Evolutionary conservation across 345 rosid genomes (phyloP).

Genomic region (Euphorbia pulcherrima): DNA sequence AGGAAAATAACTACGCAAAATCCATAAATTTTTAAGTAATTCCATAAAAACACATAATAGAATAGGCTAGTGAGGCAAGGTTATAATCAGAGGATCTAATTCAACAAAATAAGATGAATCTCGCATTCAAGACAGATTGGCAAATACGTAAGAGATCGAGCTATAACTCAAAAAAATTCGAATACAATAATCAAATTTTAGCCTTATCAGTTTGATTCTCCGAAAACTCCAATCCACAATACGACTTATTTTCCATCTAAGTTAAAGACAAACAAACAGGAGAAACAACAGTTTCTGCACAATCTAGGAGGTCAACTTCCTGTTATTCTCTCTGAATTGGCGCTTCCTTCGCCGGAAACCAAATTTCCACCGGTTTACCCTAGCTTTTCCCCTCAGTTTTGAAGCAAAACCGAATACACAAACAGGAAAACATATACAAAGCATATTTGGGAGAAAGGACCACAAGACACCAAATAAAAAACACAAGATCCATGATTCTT

Average conservation of each 20-base stretch:
- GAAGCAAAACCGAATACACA: no score
- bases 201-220: neutral
- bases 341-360: slow-evolving; percentile 1
- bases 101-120: neutral
- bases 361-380: neutral
- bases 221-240: neutral
- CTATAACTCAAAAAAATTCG: neutral
- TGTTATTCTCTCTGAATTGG: neutral
- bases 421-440: neutral
- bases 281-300: neutral
- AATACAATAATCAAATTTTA: neutral
- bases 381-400: no score
- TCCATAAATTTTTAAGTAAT: neutral
- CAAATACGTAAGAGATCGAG: neutral
- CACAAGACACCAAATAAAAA: neutral
- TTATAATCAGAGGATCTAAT: neutral
- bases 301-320: neutral
- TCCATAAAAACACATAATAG: neutral
- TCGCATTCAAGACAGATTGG: neutral
- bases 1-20: neutral
- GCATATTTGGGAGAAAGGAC: neutral
- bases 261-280: neutral
- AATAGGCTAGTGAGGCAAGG: no score
- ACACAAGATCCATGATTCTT: neutral
- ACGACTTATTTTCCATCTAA: neutral